Evolutionary conservation across 108 stramenopile genomes (phyloP), one percentile per base, ranked within the genome.

Genomic region (Nannochloropsis gaditana): DNA sequence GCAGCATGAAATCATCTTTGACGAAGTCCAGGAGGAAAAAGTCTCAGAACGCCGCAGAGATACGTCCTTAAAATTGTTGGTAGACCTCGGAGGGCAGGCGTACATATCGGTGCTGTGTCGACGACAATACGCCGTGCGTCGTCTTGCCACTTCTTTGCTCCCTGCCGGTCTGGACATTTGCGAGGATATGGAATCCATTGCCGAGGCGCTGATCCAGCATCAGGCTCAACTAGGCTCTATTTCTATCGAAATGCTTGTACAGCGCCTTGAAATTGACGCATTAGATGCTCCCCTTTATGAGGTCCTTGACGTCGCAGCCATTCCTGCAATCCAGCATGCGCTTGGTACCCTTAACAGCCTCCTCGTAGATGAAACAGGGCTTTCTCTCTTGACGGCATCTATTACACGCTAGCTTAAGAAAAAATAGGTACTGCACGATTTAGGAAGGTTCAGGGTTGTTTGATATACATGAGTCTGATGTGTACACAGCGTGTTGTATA

Each of bases 61-160:
- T 15, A 6, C 59, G 59, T 15, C 59, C 4, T 73, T 73, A n/a
- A 15, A n/a, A 73, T n/a, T 73, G 0, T 73, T 73, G 59, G 59
- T 73, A 8, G 59, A 73, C n/a, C 6, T 73, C 15, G 59, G 59
- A 73, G 59, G 59, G 59, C 59, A 73, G 4, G 59, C 19, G 8
- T 73, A 73, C n/a, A 15, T 73, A n/a, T n/a, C 59, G n/a, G 59
- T 73, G 6, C 59, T 73, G n/a, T 73, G 59, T n/a, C 59, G n/a
- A 73, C 59, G 59, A n/a, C 59, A 6, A 6, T 73, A n/a, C n/a
- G 59, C 59, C 19, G 1, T 73, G 59, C 19, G 59, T 15, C 59
- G 59, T n/a, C n/a, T 73, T 15, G 59, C 59, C 4, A 6, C 59
- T n/a, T 15, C 59, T n/a, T n/a, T 73, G 19, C 59, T 73, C n/a